These are phyloP conservation scores for Harringtonia aguacate DNA, from an alignment of 2,329 filamentous ascomycete genomes.

Conservation along the genomic window DNA sequence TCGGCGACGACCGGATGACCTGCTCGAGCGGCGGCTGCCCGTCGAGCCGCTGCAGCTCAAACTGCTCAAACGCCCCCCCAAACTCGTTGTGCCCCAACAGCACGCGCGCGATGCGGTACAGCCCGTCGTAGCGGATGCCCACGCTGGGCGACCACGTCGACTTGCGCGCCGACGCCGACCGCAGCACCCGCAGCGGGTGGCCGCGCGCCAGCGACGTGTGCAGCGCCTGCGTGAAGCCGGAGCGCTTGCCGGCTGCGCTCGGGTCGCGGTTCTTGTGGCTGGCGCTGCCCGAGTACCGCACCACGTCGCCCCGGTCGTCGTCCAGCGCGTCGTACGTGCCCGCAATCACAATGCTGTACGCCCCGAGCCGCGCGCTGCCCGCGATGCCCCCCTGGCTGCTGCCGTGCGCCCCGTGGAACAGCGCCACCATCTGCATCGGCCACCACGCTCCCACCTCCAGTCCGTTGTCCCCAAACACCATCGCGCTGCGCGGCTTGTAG, in stretches of 20 bases:
- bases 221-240: slow-evolving; percentile 13
- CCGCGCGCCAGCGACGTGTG: slow-evolving; percentile 7
- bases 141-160: slow-evolving; percentile 10
- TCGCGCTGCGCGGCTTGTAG: slow-evolving; percentile 8
- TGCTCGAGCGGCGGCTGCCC: slow-evolving; percentile 12
- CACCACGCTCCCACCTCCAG: slow-evolving; percentile 36
- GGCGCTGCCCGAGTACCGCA: slow-evolving; percentile 18
- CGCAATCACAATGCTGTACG: slow-evolving; percentile 41
- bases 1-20: slow-evolving; percentile 7
- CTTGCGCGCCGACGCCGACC: slow-evolving; percentile 10
- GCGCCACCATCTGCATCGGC: slow-evolving; percentile 36
- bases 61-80: slow-evolving; percentile 14
- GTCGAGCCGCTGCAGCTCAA: slow-evolving; percentile 12
- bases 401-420: slow-evolving; percentile 45
- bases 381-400: slow-evolving; percentile 36
- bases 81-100: slow-evolving; percentile 6
- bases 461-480: slow-evolving; percentile 21
- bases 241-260: background rate
- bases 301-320: slow-evolving; percentile 13
- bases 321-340: slow-evolving; percentile 15
- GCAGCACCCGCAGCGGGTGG: slow-evolving; percentile 19
- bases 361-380: slow-evolving; percentile 32
- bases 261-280: slow-evolving; percentile 11
- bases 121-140: slow-evolving; percentile 25
- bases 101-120: slow-evolving; percentile 17